Conservation (phyloP, 164 flowering plant species). For the Berberis thunbergii region DNA sequence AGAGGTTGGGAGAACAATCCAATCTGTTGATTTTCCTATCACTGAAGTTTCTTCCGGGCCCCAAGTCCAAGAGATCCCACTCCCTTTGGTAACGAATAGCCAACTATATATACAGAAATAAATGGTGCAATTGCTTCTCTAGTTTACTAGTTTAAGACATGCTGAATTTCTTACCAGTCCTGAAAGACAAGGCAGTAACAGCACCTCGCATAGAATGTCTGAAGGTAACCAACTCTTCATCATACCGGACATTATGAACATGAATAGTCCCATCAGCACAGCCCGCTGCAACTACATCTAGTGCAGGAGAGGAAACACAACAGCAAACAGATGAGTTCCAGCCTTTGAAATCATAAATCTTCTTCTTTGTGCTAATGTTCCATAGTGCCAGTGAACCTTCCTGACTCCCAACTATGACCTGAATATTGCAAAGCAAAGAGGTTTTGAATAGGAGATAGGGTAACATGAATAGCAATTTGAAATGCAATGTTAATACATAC, state of each 20-base stretch:
- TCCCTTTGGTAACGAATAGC: no score
- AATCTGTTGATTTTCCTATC: no score
- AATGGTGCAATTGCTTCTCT: background rate
- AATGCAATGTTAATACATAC: background rate
- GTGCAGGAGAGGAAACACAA: constrained; percentile 91
- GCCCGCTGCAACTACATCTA: constrained; percentile 92
- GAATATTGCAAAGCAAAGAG: constrained; percentile 6
- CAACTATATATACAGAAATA: background rate
- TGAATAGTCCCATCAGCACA: constrained; percentile 91
- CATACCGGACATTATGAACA: constrained; percentile 71
- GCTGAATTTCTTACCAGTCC: constrained; percentile 47
- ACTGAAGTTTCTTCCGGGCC: no score
- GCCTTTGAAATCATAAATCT: constrained; percentile 74
- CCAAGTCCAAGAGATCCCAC: no score
- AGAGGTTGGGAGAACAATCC: no score
- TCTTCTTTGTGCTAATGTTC: constrained; percentile 84
- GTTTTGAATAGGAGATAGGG: no score
- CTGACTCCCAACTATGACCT: constrained; percentile 83
- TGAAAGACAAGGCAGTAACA: constrained; percentile 83
- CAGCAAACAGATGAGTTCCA: constrained; percentile 73
- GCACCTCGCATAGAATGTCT: constrained; percentile 76
- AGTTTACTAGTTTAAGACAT: background rate
- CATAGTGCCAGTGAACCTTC: constrained; percentile 87
- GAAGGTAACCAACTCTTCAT: constrained; percentile 76
- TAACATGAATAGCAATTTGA: background rate